These are phyloP conservation scores for Colletotrichum brevisporum DNA, from an alignment of 2,329 filamentous ascomycete species.

Conservation along the genomic window DNA sequence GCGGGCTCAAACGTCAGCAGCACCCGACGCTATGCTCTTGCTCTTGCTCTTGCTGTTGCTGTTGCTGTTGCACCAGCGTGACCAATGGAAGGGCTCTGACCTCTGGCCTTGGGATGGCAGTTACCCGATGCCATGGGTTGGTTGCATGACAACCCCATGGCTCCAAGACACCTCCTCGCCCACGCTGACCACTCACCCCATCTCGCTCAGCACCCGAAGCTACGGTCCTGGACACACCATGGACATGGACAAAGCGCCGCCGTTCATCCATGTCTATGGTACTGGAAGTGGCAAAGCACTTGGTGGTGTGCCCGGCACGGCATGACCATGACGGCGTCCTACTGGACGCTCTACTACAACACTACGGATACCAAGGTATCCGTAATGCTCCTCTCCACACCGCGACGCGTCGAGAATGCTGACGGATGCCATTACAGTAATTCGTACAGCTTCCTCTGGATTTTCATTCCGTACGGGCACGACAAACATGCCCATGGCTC, in stretches of 20 bases:
- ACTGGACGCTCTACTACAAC: too few relatives aligned
- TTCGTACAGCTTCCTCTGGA: too few relatives aligned
- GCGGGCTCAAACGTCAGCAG: constrained; percentile 33
- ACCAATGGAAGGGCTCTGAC: neutral
- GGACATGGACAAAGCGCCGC: constrained; percentile 22
- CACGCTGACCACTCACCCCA: constrained; percentile 35
- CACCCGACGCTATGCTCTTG: too few relatives aligned
- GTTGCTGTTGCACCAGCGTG: constrained; percentile 21
- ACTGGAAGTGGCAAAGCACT: constrained; percentile 36
- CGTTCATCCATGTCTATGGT: constrained; percentile 34
- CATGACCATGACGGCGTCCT: too few relatives aligned
- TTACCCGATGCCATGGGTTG: constrained; percentile 37
- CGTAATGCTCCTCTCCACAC: neutral
- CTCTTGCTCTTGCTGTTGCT: neutral
- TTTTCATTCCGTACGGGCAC: too few relatives aligned
- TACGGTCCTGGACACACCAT: constrained; percentile 31
- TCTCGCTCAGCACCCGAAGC: constrained; percentile 39
- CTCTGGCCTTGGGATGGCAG: constrained; percentile 34
- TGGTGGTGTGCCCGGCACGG: constrained; percentile 4
- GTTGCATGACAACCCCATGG: constrained; percentile 26
- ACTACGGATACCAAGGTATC: too few relatives aligned
- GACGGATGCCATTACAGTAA: neutral
- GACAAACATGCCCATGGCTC: too few relatives aligned
- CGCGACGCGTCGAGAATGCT: neutral
- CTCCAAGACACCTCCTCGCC: constrained; percentile 17